phyloP scores from a whole-genome alignment of 306 rosid genomes.

The Rosa persica region DNA sequence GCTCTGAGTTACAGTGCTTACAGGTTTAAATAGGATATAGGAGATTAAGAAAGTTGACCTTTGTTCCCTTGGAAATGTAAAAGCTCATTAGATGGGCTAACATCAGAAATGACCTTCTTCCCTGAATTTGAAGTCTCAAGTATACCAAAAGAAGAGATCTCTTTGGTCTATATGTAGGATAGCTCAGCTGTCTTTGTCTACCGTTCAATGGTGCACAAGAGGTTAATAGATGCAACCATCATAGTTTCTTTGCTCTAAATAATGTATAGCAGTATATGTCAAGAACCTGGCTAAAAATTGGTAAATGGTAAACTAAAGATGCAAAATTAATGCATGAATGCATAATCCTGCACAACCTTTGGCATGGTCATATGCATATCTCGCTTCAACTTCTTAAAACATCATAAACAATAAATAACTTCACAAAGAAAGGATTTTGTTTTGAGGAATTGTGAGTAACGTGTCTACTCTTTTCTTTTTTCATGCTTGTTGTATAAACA shows the following conservation, averaged over 20 bases:
- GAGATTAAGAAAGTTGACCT: background rate
- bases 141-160: background rate
- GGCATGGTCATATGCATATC: constrained; percentile 4
- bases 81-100: background rate
- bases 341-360: background rate
- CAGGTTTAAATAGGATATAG: background rate
- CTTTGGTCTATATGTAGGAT: background rate
- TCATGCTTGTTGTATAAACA: background rate
- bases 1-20: background rate
- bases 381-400: background rate
- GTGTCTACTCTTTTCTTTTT: background rate
- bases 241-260: background rate
- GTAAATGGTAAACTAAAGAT: background rate
- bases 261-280: background rate
- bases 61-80: background rate
- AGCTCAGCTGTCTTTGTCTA: background rate
- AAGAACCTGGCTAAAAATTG: background rate
- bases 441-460: background rate
- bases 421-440: background rate
- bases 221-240: too few species aligned
- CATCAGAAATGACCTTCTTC: background rate
- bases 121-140: background rate
- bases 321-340: background rate
- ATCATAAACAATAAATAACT: constrained; percentile 1
- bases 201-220: background rate